Percentiles rank a stretch among this genome's conserved stretches.
These are phyloP conservation scores for Arachnopeziza araneosa DNA, from an alignment of 2,329 filamentous ascomycete species.

Conservation along the genomic window DNA sequence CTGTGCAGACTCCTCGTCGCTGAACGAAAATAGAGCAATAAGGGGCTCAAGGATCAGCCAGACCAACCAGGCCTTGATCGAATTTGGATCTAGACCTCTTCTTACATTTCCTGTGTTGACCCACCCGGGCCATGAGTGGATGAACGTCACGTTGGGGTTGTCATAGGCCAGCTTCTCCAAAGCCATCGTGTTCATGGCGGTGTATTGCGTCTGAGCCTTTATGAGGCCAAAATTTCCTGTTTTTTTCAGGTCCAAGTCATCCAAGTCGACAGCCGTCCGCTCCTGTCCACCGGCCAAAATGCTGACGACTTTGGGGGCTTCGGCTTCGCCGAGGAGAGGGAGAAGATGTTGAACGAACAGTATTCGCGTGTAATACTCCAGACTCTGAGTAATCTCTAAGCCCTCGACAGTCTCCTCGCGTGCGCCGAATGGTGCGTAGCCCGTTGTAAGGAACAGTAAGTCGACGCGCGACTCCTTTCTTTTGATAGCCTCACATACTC, in stretches of 20 bases:
- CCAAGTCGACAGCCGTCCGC: conserved; percentile 34
- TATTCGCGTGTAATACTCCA: conserved; percentile 52
- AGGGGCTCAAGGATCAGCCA: too few relatives aligned
- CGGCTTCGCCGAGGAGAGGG: conserved; percentile 43
- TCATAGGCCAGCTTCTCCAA: conserved; percentile 40
- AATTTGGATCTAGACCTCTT: conserved; percentile 18
- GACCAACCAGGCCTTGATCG: too few relatives aligned
- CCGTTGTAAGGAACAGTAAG: conserved; percentile 40
- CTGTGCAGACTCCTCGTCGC: too few relatives aligned
- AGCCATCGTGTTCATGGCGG: conserved; percentile 42
- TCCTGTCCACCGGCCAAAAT: conserved; percentile 48
- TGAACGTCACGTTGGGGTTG: conserved; percentile 37
- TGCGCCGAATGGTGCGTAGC: conserved; percentile 25
- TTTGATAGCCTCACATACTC: conserved; percentile 38
- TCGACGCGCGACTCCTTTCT: conserved; percentile 38
- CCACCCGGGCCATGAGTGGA: conserved; percentile 33
- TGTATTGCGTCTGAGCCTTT: conserved; percentile 38
- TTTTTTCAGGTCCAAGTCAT: conserved; percentile 37
- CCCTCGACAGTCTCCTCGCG: conserved; percentile 47
- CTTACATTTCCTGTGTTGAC: conserved; percentile 9
- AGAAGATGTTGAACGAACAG: conserved; percentile 51
- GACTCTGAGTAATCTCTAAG: conserved; percentile 41
- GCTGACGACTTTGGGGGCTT: conserved; percentile 44
- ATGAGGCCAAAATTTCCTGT: conserved; percentile 29
- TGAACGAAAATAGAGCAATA: too few relatives aligned